A percentile compares a stretch with the other conserved stretches of the same genome.
Evolutionary conservation across 306 rosid genomes (phyloP).

Genomic region (Castanospermum australe): DNA sequence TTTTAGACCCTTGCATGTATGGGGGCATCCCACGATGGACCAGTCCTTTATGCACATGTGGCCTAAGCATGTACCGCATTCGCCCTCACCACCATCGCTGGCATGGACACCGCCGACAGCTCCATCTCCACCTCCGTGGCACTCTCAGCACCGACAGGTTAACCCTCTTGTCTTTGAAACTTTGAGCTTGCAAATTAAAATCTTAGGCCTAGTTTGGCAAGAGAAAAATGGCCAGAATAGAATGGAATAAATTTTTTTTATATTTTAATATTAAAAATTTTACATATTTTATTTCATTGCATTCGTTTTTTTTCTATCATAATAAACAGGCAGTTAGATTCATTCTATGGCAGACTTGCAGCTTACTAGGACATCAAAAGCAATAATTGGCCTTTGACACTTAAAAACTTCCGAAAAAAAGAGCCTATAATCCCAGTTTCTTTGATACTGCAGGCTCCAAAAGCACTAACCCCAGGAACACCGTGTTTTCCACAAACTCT

Average conservation of each 20-base stretch:
- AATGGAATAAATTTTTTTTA: no score
- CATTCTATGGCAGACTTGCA: neutral
- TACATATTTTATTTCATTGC: no score
- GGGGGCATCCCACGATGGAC: slow-evolving; percentile 90
- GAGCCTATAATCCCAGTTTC: neutral
- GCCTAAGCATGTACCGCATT: slow-evolving; percentile 58
- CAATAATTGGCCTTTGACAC: neutral
- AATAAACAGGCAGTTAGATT: no score
- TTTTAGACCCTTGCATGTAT: slow-evolving; percentile 86
- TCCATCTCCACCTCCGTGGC: slow-evolving; percentile 51
- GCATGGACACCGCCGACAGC: slow-evolving; percentile 46
- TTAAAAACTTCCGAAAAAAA: neutral
- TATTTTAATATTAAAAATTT: no score
- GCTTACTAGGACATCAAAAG: neutral
- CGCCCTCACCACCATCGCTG: slow-evolving; percentile 34
- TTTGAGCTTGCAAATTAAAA: neutral
- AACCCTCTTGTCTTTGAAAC: neutral
- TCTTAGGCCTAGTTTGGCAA: no score
- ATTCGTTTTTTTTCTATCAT: no score
- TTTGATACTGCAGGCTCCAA: slow-evolving; percentile 61
- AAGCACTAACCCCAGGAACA: slow-evolving; percentile 55
- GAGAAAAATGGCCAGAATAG: no score
- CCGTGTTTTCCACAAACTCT: slow-evolving; percentile 67
- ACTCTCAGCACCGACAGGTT: slow-evolving; percentile 51
- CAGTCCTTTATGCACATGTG: slow-evolving; percentile 62